Conservation (phyloP, 345 rosid species). For the Eutrema yunnanense region DNA sequence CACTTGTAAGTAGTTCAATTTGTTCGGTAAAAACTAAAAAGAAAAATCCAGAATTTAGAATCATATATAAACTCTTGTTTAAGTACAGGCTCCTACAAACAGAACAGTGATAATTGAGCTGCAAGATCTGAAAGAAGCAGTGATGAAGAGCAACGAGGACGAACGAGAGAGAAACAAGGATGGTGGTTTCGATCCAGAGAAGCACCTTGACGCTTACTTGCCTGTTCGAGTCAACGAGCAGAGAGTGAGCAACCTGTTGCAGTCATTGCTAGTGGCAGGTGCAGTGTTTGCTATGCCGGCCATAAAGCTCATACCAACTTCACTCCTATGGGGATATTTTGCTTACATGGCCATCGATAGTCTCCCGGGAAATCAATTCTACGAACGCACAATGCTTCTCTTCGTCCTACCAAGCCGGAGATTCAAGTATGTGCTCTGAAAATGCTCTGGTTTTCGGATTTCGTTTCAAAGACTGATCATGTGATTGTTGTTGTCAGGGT, state of each 20-base stretch:
- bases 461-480: background rate
- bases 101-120: slow-evolving; percentile 46
- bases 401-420: slow-evolving; percentile 52
- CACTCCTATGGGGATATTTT: slow-evolving; percentile 85
- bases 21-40: background rate
- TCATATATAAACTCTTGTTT: background rate
- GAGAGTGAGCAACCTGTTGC: slow-evolving; percentile 71
- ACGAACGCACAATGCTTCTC: slow-evolving; percentile 69
- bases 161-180: slow-evolving; percentile 18
- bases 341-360: slow-evolving; percentile 92
- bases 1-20: slow-evolving; percentile 40
- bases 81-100: slow-evolving; percentile 25
- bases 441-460: background rate
- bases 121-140: slow-evolving; percentile 63
- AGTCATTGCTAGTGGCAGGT: slow-evolving; percentile 61
- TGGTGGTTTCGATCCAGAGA: slow-evolving; percentile 60
- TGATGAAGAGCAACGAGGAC: slow-evolving; percentile 38
- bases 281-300: slow-evolving; percentile 63
- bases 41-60: background rate
- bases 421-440: slow-evolving; percentile 41
- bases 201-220: slow-evolving; percentile 71
- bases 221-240: slow-evolving; percentile 87
- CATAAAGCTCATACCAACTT: slow-evolving; percentile 71
- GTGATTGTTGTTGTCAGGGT: slow-evolving; percentile 40
- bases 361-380: slow-evolving; percentile 85